Percentiles rank a stretch among this genome's conserved stretches.
These are phyloP conservation scores for Lachnellula subtilissima DNA, from an alignment of 2,329 filamentous ascomycete genomes.

Conservation along the genomic window DNA sequence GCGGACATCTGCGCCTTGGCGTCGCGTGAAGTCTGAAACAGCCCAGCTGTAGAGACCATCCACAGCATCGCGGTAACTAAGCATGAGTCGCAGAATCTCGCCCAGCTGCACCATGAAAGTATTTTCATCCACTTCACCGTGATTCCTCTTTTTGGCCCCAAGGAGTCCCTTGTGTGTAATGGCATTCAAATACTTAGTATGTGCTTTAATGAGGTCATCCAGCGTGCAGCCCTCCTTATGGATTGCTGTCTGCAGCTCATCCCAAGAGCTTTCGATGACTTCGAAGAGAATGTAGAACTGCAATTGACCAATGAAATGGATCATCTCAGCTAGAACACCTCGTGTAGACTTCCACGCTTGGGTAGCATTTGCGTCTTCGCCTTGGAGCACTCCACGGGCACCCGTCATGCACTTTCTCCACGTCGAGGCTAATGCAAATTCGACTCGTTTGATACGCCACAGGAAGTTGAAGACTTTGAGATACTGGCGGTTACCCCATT, in stretches of 20 bases:
- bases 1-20: conserved; percentile 78
- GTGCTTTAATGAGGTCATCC: conserved; percentile 89
- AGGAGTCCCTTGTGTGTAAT: conserved; percentile 96
- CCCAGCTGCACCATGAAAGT: conserved; percentile 88
- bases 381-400: conserved; percentile 80
- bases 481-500: conserved; percentile 93
- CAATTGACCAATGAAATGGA: conserved; percentile 93
- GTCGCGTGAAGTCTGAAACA: conserved; percentile 85
- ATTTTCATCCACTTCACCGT: conserved; percentile 49
- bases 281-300: conserved; percentile 99
- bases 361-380: conserved; percentile 63
- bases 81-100: conserved; percentile 89
- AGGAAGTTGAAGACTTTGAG: conserved; percentile 99
- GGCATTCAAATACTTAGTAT: conserved; percentile 82
- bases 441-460: conserved; percentile 96
- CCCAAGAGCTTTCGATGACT: conserved; percentile 96
- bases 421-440: conserved; percentile 84
- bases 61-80: conserved; percentile 86
- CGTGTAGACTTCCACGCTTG: conserved; percentile 87
- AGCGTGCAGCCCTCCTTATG: conserved; percentile 82
- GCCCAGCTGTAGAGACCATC: conserved; percentile 93
- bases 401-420: conserved; percentile 98
- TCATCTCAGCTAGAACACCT: conserved; percentile 92
- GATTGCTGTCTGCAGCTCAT: conserved; percentile 77
- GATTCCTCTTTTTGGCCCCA: conserved; percentile 57